A percentile compares a stretch with the other conserved stretches of the same genome.
phyloP scores from a whole-genome alignment of 2,329 filamentous ascomycete genomes.

The Ophiostoma pallidulum region DNA sequence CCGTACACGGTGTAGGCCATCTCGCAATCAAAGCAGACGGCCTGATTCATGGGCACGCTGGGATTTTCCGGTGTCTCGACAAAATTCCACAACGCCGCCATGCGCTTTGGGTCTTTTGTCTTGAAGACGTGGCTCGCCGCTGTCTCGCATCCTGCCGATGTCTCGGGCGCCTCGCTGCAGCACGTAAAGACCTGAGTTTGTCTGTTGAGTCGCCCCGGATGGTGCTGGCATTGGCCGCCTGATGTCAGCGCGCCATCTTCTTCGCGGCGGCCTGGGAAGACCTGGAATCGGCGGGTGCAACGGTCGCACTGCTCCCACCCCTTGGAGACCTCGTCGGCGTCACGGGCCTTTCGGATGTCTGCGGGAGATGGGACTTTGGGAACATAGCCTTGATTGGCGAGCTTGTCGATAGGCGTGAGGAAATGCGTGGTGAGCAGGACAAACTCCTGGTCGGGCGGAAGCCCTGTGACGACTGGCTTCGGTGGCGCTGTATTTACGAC shows the following conservation, averaged over 20 bases:
- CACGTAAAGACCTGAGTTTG: conserved; percentile 62
- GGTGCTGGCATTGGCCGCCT: conserved; percentile 70
- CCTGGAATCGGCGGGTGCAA: conserved; percentile 77
- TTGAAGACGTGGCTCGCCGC: conserved; percentile 79
- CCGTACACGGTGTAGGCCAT: conserved; percentile 93
- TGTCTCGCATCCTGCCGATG: conserved; percentile 64
- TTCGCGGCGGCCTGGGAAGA: conserved; percentile 75
- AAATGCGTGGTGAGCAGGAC: conserved; percentile 49
- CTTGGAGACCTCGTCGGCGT: conserved; percentile 55
- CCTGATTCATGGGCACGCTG: conserved; percentile 40
- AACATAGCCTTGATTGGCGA: conserved; percentile 70
- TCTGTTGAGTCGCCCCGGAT: conserved; percentile 59
- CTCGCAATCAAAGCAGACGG: conserved; percentile 88
- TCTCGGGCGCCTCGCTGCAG: conserved; percentile 66
- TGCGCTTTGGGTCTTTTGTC: conserved; percentile 60
- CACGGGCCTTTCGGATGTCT: conserved; percentile 56
- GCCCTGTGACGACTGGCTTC: conserved; percentile 52
- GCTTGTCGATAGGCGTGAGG: conserved; percentile 50
- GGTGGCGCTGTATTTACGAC: background rate
- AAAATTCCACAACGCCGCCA: conserved; percentile 74
- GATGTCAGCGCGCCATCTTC: conserved; percentile 67
- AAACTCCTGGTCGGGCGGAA: conserved; percentile 60
- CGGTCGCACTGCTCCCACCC: conserved; percentile 87
- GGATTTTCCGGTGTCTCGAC: conserved; percentile 62
- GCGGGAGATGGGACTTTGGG: conserved; percentile 52